Evolutionary conservation across 2,329 filamentous ascomycete species (phyloP).

Genomic region (Rutstroemia sp.): DNA sequence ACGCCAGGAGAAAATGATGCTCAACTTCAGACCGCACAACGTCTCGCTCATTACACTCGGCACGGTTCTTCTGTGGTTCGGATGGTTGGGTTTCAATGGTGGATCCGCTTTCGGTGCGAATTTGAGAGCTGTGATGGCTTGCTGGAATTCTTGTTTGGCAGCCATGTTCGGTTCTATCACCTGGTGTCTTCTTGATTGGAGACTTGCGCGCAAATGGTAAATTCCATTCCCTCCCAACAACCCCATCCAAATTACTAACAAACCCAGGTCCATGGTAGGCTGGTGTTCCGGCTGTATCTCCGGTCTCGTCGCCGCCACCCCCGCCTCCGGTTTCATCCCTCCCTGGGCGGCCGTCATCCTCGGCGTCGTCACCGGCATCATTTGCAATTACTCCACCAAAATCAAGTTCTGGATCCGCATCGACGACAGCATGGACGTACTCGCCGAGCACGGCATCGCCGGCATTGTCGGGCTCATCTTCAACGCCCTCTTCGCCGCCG

Average conservation of each 20-base stretch:
- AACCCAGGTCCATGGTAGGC: slow-evolving; percentile 61
- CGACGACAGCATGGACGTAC: slow-evolving; percentile 65
- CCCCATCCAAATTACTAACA: slow-evolving; percentile 28
- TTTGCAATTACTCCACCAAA: slow-evolving; percentile 63
- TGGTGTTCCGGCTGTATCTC: slow-evolving; percentile 68
- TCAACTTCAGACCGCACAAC: slow-evolving; percentile 99
- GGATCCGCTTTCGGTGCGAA: slow-evolving; percentile 92
- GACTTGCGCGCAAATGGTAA: slow-evolving; percentile 43
- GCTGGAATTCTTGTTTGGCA: slow-evolving; percentile 82
- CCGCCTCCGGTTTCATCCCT: slow-evolving; percentile 60
- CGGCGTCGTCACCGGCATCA: slow-evolving; percentile 57
- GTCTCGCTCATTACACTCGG: slow-evolving; percentile 95
- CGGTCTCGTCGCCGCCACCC: slow-evolving; percentile 62
- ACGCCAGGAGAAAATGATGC: slow-evolving; percentile 98
- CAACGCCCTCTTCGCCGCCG: slow-evolving; percentile 64
- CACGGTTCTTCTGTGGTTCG: slow-evolving; percentile 94
- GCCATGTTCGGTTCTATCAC: slow-evolving; percentile 87
- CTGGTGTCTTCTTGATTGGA: slow-evolving; percentile 94
- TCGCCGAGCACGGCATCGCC: slow-evolving; percentile 63
- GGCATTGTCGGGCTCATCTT: slow-evolving; percentile 64
- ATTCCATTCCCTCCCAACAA: neutral
- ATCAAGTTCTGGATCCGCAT: slow-evolving; percentile 48
- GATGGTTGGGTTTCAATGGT: slow-evolving; percentile 98
- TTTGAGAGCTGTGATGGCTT: slow-evolving; percentile 88
- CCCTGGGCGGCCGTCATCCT: slow-evolving; percentile 61